Evolutionary conservation across 345 rosid species (phyloP).

Genomic region (Alliaria petiolata): DNA sequence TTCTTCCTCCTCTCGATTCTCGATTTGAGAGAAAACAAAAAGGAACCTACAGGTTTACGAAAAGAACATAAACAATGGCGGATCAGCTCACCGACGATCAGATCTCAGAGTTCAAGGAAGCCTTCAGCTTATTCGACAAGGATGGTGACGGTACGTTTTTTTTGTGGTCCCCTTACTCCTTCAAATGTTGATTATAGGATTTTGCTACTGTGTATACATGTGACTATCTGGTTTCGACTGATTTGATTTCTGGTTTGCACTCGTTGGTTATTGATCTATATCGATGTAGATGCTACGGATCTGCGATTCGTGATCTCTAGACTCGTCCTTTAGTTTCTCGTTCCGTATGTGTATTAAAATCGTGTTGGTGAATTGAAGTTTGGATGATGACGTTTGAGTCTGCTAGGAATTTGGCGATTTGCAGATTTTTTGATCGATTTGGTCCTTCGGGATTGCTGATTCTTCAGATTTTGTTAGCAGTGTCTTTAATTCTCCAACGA

Average conservation of each 20-base stretch:
- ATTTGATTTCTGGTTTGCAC: neutral
- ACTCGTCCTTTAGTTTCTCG: neutral
- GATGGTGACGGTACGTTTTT: slow-evolving; percentile 68
- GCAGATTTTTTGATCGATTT: neutral
- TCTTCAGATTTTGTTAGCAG: neutral
- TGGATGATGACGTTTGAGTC: neutral
- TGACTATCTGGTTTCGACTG: neutral
- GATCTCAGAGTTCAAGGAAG: slow-evolving; percentile 87
- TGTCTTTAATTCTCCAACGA: neutral
- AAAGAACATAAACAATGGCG: slow-evolving; percentile 43
- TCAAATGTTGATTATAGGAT: neutral
- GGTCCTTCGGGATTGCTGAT: neutral
- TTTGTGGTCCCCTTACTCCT: neutral
- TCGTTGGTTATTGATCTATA: neutral
- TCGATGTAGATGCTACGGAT: slow-evolving; percentile 18
- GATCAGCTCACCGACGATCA: slow-evolving; percentile 81
- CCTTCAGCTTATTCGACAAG: slow-evolving; percentile 78
- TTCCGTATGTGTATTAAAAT: neutral
- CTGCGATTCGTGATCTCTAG: slow-evolving; percentile 1
- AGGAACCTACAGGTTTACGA: neutral
- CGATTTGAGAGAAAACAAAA: neutral
- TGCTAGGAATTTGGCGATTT: neutral
- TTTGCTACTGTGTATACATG: neutral
- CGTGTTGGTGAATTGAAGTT: neutral
- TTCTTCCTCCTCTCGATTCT: slow-evolving; percentile 3